Evolutionary conservation across 208 protist species (phyloP).

Genomic region (Trypanosoma rangeli): DNA sequence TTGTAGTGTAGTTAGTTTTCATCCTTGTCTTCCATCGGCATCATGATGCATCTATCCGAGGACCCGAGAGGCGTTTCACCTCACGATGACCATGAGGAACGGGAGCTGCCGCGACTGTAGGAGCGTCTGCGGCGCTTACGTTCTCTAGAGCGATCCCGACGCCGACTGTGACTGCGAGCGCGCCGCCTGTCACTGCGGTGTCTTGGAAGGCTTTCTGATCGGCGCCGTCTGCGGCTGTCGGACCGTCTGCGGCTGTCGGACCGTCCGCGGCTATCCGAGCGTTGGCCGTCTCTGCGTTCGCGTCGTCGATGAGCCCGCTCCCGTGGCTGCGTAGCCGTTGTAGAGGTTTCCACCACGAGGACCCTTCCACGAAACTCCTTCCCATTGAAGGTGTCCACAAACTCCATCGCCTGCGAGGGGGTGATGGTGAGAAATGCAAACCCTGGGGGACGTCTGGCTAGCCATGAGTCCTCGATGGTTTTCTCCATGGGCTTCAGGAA

Average conservation of each 20-base stretch:
- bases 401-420: conserved; percentile 18
- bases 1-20: background rate
- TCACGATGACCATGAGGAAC: conserved; percentile 25
- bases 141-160: conserved; percentile 26
- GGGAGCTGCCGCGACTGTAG: conserved; percentile 27
- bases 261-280: too few relatives aligned
- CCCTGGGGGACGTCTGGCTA: conserved; percentile 24
- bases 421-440: conserved; percentile 32
- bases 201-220: conserved; percentile 19
- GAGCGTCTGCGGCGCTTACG: conserved; percentile 18
- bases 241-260: too few relatives aligned
- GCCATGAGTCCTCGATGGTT: conserved; percentile 29
- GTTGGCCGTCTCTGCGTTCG: conserved; percentile 9
- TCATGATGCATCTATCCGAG: background rate
- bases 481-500: conserved; percentile 32
- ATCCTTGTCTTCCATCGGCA: background rate
- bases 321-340: conserved; percentile 6
- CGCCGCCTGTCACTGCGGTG: conserved; percentile 14
- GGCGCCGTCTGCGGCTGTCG: conserved; percentile 16
- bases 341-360: conserved; percentile 31
- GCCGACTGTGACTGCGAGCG: conserved; percentile 17
- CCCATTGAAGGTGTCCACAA: conserved; percentile 29
- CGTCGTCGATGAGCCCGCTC: conserved; percentile 13
- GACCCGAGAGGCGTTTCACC: background rate
- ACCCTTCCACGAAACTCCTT: conserved; percentile 27